Evolutionary conservation across 129 eudicot genomes (phyloP).

Genomic region (Escallonia herrerae): DNA sequence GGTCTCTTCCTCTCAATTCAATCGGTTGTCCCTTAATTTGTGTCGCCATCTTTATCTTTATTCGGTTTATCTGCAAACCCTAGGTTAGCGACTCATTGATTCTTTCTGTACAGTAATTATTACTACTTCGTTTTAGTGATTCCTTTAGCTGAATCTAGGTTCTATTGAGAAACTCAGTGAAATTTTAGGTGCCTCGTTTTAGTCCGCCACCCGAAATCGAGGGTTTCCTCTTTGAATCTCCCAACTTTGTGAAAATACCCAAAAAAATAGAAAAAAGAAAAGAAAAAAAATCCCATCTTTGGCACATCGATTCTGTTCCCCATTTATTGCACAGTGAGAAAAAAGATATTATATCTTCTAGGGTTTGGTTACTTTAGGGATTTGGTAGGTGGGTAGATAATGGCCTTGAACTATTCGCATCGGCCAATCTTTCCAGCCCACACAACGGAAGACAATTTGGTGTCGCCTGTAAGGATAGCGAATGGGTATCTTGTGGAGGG

Average conservation of each 20-base stretch:
- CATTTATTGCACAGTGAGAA: not conserved
- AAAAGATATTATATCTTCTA: not conserved
- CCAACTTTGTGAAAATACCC: constrained; percentile 8
- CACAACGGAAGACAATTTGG: constrained; percentile 49
- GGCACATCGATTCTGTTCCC: not conserved
- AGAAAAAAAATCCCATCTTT: not conserved
- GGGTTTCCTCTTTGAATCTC: constrained; percentile 53
- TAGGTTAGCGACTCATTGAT: constrained; percentile 25
- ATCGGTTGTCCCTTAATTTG: not conserved
- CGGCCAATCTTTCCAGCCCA: constrained; percentile 57
- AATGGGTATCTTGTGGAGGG: constrained; percentile 50
- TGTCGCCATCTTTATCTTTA: not conserved
- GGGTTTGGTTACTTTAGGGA: constrained; percentile 17
- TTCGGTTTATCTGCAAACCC: not conserved
- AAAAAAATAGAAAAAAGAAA: not conserved
- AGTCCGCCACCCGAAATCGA: constrained; percentile 55
- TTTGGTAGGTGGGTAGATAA: constrained; percentile 23
- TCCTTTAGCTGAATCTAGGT: not conserved
- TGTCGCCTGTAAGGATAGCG: constrained; percentile 42
- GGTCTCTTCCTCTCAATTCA: constrained; percentile 9
- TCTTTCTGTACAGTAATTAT: constrained; percentile 24
- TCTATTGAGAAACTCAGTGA: constrained; percentile 43
- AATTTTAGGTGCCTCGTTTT: constrained; percentile 65
- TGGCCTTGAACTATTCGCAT: constrained; percentile 79
- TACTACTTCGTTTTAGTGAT: not conserved